Conservation (phyloP, 1,284 basidiomycete genomes). For the Pholiota adiposa region DNA sequence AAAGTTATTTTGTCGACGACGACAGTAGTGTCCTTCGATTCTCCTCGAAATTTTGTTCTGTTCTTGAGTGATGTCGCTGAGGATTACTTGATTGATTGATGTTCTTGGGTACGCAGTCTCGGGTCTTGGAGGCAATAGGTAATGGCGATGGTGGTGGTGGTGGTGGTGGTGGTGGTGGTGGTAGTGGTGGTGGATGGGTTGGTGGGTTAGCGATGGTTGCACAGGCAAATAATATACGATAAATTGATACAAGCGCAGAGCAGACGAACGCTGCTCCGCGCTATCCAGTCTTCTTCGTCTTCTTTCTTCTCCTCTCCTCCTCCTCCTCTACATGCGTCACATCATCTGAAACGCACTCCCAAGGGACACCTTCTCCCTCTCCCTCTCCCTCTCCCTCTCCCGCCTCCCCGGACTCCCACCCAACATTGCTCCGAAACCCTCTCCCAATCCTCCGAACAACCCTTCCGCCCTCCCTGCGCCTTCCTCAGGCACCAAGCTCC, state of each 20-base stretch:
- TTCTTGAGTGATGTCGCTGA: no score
- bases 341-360: slow-evolving; percentile 66
- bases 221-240: slow-evolving; percentile 8
- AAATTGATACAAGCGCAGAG: slow-evolving; percentile 11
- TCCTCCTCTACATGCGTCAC: neutral
- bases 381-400: slow-evolving; percentile 5
- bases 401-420: neutral
- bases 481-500: slow-evolving; percentile 40
- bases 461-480: slow-evolving; percentile 39
- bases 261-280: neutral
- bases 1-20: no score
- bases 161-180: neutral
- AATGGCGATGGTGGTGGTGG: neutral
- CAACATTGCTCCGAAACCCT: slow-evolving; percentile 50
- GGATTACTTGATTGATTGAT: no score
- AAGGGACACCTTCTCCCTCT: slow-evolving; percentile 31
- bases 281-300: slow-evolving; percentile 1
- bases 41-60: no score
- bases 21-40: no score
- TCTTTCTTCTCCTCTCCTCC: slow-evolving; percentile 10
- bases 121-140: neutral
- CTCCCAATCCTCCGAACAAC: slow-evolving; percentile 39
- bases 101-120: neutral
- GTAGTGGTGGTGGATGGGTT: neutral
- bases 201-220: neutral